Percentiles rank a stretch among this genome's conserved stretches.
These are phyloP conservation scores for Phytophthora aleatoria DNA, from an alignment of 352 stramenopile genomes.

Conservation along the genomic window DNA sequence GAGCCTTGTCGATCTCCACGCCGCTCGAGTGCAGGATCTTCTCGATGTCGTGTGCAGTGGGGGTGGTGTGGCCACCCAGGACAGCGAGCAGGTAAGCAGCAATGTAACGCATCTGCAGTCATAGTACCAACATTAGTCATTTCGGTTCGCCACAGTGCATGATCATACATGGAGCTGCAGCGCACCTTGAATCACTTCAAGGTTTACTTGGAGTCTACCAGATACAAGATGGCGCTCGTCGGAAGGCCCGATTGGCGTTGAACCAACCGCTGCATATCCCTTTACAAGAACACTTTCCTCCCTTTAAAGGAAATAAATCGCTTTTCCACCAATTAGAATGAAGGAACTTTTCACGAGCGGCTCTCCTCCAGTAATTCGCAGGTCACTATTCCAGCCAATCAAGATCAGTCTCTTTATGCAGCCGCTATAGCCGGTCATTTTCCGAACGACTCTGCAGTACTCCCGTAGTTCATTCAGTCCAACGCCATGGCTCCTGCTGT, in stretches of 20 bases:
- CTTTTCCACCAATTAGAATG: constrained; percentile 43
- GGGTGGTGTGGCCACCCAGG: constrained; percentile 91
- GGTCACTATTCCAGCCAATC: constrained; percentile 34
- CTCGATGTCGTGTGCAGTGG: constrained; percentile 91
- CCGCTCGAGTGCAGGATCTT: constrained; percentile 92
- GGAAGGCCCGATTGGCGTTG: constrained; percentile 19
- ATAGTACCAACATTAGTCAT: constrained; percentile 18
- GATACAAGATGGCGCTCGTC: constrained; percentile 85
- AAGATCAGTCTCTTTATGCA: neutral
- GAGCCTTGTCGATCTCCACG: constrained; percentile 84
- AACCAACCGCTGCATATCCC: constrained; percentile 53
- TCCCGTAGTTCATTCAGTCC: constrained; percentile 23
- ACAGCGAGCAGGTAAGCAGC: constrained; percentile 96
- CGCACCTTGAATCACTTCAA: constrained; percentile 94
- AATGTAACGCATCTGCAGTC: constrained; percentile 95
- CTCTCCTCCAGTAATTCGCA: constrained; percentile 43
- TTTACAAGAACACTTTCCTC: constrained; percentile 43
- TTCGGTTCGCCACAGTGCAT: neutral
- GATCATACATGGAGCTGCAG: neutral
- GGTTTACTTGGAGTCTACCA: constrained; percentile 83
- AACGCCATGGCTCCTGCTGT: constrained; percentile 62
- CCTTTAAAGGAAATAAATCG: neutral
- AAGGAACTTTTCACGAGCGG: constrained; percentile 5
- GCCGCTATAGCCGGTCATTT: constrained; percentile 21
- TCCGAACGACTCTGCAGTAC: constrained; percentile 44